These are phyloP conservation scores for Kodamaea suecica DNA, from an alignment of 1,139 yeast genomes.

Conservation along the genomic window DNA sequence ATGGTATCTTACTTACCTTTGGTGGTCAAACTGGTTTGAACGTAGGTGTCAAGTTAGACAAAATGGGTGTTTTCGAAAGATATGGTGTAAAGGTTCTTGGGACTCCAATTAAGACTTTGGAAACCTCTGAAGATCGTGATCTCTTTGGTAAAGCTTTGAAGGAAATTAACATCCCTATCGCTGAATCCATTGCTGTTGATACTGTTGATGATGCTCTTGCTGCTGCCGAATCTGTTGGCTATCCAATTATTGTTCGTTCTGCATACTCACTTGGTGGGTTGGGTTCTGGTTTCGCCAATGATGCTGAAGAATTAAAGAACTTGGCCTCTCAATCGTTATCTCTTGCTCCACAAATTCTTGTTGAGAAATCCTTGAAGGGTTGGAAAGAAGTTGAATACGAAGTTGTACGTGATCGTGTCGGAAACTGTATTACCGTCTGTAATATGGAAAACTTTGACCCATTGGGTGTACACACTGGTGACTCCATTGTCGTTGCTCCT, in stretches of 20 bases:
- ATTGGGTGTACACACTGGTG: conserved; percentile 97
- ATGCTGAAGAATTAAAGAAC: conserved; percentile 76
- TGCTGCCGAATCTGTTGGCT: conserved; percentile 85
- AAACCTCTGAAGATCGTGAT: conserved; percentile 97
- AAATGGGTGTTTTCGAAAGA: conserved; percentile 88
- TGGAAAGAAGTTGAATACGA: conserved; percentile 99
- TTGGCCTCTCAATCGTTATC: conserved; percentile 87
- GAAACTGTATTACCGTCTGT: conserved; percentile 97
- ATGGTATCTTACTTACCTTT: conserved; percentile 89
- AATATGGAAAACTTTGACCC: conserved; percentile 99
- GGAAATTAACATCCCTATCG: conserved; percentile 92
- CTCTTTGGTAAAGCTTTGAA: conserved; percentile 90
- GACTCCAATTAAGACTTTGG: conserved; percentile 92
- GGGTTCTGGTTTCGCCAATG: conserved; percentile 94
- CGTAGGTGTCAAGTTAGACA: conserved; percentile 91
- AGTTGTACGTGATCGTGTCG: conserved; percentile 95
- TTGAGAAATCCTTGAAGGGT: conserved; percentile 95
- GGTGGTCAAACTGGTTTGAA: conserved; percentile 98
- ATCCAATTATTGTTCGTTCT: conserved; percentile 96
- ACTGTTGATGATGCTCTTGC: conserved; percentile 87
- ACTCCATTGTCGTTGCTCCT: conserved; percentile 97
- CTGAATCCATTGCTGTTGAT: conserved; percentile 93
- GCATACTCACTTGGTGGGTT: conserved; percentile 98
- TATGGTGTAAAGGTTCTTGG: conserved; percentile 93
- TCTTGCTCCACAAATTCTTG: conserved; percentile 89